phyloP scores from a whole-genome alignment of 1,284 basidiomycete genomes.

The Jaminaea rosea region DNA sequence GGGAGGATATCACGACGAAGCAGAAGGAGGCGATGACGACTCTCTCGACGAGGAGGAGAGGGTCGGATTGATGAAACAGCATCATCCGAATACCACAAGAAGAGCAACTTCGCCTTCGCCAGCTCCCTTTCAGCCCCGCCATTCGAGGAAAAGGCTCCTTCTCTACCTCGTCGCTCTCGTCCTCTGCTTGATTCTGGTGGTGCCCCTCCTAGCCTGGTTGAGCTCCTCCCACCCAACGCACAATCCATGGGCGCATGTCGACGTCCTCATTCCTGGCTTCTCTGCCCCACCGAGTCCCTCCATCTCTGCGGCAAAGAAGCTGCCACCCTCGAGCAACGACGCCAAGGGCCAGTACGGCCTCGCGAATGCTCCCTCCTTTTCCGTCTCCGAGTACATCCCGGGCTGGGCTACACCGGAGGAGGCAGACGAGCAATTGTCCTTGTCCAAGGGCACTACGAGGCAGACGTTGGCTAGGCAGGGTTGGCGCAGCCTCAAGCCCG shows the following conservation, averaged over 20 bases:
- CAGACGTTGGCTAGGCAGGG: conserved; percentile 4
- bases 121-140: neutral
- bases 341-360: conserved; percentile 14
- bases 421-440: conserved; percentile 11
- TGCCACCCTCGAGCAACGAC: conserved; percentile 15
- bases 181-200: neutral
- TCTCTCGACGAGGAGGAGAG: conserved; percentile 22
- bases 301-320: conserved; percentile 4
- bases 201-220: conserved; percentile 8
- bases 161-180: neutral
- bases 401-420: conserved; percentile 16
- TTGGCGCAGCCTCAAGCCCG: conserved; percentile 16
- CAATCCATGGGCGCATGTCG: neutral
- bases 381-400: conserved; percentile 17
- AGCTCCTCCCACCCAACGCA: conserved; percentile 1
- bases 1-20: conserved; percentile 10
- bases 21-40: neutral
- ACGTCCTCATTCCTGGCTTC: neutral
- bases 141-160: neutral
- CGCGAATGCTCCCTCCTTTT: conserved; percentile 11
- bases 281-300: neutral
- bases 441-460: conserved; percentile 11
- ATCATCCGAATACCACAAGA: conserved; percentile 9
- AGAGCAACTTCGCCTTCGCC: neutral
- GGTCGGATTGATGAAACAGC: conserved; percentile 26